phyloP scores from a whole-genome alignment of 2,329 filamentous ascomycete species.

The Coniochaeta sp. region DNA sequence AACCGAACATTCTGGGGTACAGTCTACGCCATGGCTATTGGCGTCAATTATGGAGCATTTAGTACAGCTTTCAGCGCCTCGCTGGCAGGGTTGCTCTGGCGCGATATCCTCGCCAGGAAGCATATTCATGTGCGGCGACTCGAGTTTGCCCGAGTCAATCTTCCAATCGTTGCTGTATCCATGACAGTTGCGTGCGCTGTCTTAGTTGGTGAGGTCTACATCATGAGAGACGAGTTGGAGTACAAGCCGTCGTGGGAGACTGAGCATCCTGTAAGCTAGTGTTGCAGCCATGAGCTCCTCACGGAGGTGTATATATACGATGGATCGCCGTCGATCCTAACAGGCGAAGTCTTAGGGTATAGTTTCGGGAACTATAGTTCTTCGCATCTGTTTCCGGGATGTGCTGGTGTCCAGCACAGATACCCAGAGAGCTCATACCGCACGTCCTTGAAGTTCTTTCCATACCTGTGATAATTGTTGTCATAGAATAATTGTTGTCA shows the following conservation, averaged over 20 bases:
- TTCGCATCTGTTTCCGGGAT: no score
- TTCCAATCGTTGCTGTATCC: conserved; percentile 62
- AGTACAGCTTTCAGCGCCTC: conserved; percentile 66
- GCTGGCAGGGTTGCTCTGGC: conserved; percentile 64
- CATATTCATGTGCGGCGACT: conserved; percentile 56
- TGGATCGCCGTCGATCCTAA: no score
- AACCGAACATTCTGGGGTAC: conserved; percentile 67
- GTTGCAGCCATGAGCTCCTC: no score
- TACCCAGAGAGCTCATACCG: no score
- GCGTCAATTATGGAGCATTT: conserved; percentile 70
- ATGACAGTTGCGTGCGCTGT: conserved; percentile 59
- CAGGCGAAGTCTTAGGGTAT: no score
- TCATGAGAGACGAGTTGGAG: conserved; percentile 24
- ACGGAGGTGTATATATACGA: no score
- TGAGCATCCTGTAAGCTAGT: neutral
- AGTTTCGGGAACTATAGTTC: no score
- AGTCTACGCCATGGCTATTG: conserved; percentile 67
- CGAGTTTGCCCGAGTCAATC: conserved; percentile 62
- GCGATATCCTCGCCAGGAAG: conserved; percentile 61
- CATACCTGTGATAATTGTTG: no score
- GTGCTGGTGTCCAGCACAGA: no score
- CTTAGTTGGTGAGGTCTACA: conserved; percentile 57
- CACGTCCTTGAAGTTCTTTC: no score
- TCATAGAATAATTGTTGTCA: no score
- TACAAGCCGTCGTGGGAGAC: neutral